Evolutionary conservation across 345 rosid species (phyloP), one percentile per base, ranked within the genome.

Genomic region (Crucihimalaya himalaica): DNA sequence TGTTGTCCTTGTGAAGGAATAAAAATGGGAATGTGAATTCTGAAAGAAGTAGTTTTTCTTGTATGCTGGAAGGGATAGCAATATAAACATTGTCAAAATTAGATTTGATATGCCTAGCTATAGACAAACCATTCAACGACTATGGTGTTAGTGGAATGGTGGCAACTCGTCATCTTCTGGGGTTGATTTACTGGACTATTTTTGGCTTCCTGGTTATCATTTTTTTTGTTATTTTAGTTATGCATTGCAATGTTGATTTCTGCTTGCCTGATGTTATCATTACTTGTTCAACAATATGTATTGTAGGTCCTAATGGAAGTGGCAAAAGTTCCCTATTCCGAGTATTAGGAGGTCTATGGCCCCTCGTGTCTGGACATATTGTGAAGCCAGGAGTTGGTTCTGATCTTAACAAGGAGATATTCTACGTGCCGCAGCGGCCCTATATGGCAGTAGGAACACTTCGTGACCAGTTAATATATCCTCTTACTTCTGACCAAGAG

Each of bases 251-350:
- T 28, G 16, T 58, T 40, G 29, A 68, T 60, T 40, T 48, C 54
- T 15, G 28, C 47, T 54, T 48, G 16, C 35, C 25, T 63, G 60
- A 54, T 18, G 14, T 34, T 10, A 45, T 60, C 40, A 25, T 62
- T 54, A 23, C 43, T 21, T 47, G 60, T 66, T 63, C 51, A 25
- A 63, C 51, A 12, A 72, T 63, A 76, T 82, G 57, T 79, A 23
- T 62, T 73, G 76, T 75, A 96, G 99, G 99, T 79, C 99, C 99
- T 51, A 96, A 96, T 81, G 99, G 99, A 64, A 96, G 98, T 74
- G 99, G 99, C 68, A 96, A 96, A 83, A 96, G 99, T 82, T 96
- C 99, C 18, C 99, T 96, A 72, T 95, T 96, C 82, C 92, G 99
- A 57, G 99, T 96, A 78, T 81, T 96, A 66, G 98, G 99, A 76